These are phyloP conservation scores for Alternaria panax DNA, from an alignment of 2,329 filamentous ascomycete genomes.

Conservation along the genomic window DNA sequence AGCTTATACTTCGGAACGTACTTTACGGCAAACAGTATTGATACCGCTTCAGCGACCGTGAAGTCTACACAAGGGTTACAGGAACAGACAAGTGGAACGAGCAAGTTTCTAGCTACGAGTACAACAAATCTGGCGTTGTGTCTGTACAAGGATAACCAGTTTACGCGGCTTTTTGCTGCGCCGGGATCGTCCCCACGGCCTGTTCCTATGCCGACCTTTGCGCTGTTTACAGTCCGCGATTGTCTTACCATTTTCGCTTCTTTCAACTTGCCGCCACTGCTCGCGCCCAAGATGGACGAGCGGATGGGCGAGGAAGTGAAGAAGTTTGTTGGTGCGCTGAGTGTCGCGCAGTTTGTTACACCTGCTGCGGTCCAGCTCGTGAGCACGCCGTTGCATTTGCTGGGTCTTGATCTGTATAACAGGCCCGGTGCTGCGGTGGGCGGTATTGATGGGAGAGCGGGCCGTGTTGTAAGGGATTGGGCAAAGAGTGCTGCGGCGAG, in stretches of 20 bases:
- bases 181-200: slow-evolving; percentile 54
- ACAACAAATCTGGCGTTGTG: slow-evolving; percentile 84
- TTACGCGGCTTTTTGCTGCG: slow-evolving; percentile 79
- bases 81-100: slow-evolving; percentile 76
- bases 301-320: slow-evolving; percentile 55
- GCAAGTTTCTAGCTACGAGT: slow-evolving; percentile 83
- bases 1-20: slow-evolving; percentile 87
- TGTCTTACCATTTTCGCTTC: slow-evolving; percentile 89
- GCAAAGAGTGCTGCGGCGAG: slow-evolving; percentile 74
- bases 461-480: slow-evolving; percentile 77
- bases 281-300: slow-evolving; percentile 71
- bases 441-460: slow-evolving; percentile 66
- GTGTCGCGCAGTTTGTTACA: slow-evolving; percentile 77
- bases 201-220: slow-evolving; percentile 75
- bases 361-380: slow-evolving; percentile 80
- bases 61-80: slow-evolving; percentile 64
- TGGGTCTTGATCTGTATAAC: slow-evolving; percentile 89
- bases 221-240: slow-evolving; percentile 82
- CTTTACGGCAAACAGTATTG: slow-evolving; percentile 84
- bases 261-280: slow-evolving; percentile 84
- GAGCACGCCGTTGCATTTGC: slow-evolving; percentile 83
- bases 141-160: slow-evolving; percentile 88
- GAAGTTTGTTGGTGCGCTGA: slow-evolving; percentile 58
- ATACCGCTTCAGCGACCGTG: slow-evolving; percentile 76
- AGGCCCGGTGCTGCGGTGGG: slow-evolving; percentile 60